Evolutionary conservation across 768 basidiomycete species (phyloP).

Genomic region (Serendipita sp.): DNA sequence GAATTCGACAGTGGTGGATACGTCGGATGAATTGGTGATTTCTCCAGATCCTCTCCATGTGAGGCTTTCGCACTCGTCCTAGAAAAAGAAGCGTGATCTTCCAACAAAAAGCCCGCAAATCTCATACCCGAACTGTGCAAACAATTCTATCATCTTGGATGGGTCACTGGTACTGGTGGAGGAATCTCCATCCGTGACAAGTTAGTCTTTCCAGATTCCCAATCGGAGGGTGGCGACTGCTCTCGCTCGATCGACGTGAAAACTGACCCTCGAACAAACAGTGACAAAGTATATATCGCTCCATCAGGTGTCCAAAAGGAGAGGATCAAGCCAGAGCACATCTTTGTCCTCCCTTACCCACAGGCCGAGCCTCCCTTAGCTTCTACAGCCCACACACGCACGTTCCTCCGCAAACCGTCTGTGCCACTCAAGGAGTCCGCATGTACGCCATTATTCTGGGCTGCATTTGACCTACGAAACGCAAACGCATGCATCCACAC

Average conservation of each 20-base stretch:
- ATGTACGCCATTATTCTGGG: constrained; percentile 87
- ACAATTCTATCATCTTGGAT: constrained; percentile 73
- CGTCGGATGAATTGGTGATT: constrained; percentile 38
- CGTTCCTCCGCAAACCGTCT: constrained; percentile 62
- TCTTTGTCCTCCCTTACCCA: constrained; percentile 75
- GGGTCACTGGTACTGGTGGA: constrained; percentile 84
- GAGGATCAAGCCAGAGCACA: constrained; percentile 64
- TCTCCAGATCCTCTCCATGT: constrained; percentile 53
- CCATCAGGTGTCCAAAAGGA: constrained; percentile 89
- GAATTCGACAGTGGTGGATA: constrained; percentile 2
- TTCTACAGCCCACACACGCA: constrained; percentile 49
- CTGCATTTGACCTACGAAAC: constrained; percentile 62
- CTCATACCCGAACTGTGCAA: constrained; percentile 75
- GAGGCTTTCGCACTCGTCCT: constrained; percentile 16
- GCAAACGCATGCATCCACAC: constrained; percentile 86
- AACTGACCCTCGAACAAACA: constrained; percentile 16
- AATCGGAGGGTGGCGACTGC: constrained; percentile 9
- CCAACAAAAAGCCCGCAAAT: constrained; percentile 57
- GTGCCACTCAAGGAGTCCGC: constrained; percentile 66
- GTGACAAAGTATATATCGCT: constrained; percentile 70
- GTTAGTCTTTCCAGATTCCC: constrained; percentile 25
- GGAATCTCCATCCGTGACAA: constrained; percentile 60
- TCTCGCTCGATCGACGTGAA: not conserved
- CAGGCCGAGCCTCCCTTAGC: constrained; percentile 29
- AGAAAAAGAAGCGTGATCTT: not conserved